phyloP scores from a whole-genome alignment of 768 basidiomycete genomes.

The Lactarius sanguifluus region DNA sequence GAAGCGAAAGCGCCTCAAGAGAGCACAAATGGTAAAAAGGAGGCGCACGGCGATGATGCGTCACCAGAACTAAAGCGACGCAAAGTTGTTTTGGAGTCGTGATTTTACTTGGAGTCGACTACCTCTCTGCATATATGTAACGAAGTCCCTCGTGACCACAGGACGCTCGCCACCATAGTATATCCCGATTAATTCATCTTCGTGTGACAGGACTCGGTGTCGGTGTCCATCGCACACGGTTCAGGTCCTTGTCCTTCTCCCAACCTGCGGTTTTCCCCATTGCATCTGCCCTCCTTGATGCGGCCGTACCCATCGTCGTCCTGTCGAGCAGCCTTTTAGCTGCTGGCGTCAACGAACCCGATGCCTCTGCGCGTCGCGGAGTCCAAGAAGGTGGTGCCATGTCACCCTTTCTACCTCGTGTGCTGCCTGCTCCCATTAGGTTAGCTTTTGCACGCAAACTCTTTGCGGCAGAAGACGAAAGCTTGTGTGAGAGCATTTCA shows the following conservation, averaged over 20 bases:
- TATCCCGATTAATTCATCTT: slow-evolving; percentile 19
- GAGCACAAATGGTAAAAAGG: slow-evolving; percentile 24
- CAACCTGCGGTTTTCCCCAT: slow-evolving; percentile 60
- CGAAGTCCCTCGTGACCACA: slow-evolving; percentile 4
- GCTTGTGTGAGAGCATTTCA: slow-evolving; percentile 76
- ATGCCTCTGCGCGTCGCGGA: slow-evolving; percentile 67
- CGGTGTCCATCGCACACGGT: slow-evolving; percentile 75
- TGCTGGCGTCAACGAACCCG: slow-evolving; percentile 84
- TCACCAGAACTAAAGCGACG: slow-evolving; percentile 51
- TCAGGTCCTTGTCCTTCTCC: slow-evolving; percentile 67
- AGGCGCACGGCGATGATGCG: slow-evolving; percentile 7
- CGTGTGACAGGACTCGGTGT: slow-evolving; percentile 52
- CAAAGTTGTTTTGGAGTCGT: slow-evolving; percentile 41
- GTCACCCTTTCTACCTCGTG: slow-evolving; percentile 46
- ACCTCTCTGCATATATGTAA: slow-evolving; percentile 21
- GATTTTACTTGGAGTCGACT: slow-evolving; percentile 19
- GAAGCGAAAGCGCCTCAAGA: slow-evolving; percentile 26
- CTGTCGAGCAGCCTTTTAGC: slow-evolving; percentile 73
- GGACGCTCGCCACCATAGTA: slow-evolving; percentile 5
- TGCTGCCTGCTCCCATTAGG: slow-evolving; percentile 47
- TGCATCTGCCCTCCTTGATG: slow-evolving; percentile 61
- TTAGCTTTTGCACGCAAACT: slow-evolving; percentile 77
- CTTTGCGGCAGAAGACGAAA: slow-evolving; percentile 80
- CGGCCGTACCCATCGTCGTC: slow-evolving; percentile 64
- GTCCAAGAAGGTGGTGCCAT: slow-evolving; percentile 85